A percentile compares a stretch with the other conserved stretches of the same genome.
Conservation (phyloP, 148 eudicot genomes). For the Euryodendron excelsum region DNA sequence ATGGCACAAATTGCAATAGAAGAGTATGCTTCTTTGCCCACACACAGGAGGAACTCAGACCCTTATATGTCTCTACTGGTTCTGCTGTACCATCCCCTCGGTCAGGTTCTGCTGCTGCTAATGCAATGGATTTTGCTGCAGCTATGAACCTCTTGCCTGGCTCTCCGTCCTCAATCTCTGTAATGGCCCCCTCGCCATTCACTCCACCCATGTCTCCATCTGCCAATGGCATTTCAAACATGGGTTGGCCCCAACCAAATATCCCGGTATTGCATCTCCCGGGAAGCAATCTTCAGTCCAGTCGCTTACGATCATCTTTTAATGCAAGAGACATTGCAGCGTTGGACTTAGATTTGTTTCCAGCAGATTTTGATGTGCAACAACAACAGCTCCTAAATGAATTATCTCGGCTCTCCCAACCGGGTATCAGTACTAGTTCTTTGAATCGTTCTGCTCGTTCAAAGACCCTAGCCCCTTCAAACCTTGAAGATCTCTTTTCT, state of each 20-base stretch:
- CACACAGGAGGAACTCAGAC: slow-evolving; percentile 64
- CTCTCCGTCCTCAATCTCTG: slow-evolving; percentile 53
- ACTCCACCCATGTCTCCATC: slow-evolving; percentile 84
- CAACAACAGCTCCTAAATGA: slow-evolving; percentile 54
- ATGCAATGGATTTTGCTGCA: slow-evolving; percentile 54
- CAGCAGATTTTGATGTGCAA: slow-evolving; percentile 40
- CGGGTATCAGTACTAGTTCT: slow-evolving; percentile 26
- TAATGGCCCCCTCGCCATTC: slow-evolving; percentile 49
- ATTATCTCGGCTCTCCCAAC: slow-evolving; percentile 35
- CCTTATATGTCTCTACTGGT: slow-evolving; percentile 61
- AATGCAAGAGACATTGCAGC: slow-evolving; percentile 59
- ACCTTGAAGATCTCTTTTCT: slow-evolving; percentile 57
- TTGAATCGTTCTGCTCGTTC: slow-evolving; percentile 42
- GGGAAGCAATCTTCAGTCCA: slow-evolving; percentile 64
- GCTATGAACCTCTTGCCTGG: slow-evolving; percentile 50
- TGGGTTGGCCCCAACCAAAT: slow-evolving; percentile 56
- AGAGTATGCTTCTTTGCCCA: slow-evolving; percentile 90
- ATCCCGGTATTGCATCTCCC: slow-evolving; percentile 65
- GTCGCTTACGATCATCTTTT: slow-evolving; percentile 65
- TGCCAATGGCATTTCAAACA: slow-evolving; percentile 44
- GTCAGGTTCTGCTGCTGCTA: slow-evolving; percentile 35
- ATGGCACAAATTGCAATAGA: slow-evolving; percentile 53
- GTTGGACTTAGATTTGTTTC: slow-evolving; percentile 31
- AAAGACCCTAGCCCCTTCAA: slow-evolving; percentile 48
- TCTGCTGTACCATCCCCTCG: slow-evolving; percentile 72